These are phyloP conservation scores for Aspergillus jensenii DNA, from an alignment of 2,329 filamentous ascomycete genomes.

Conservation along the genomic window DNA sequence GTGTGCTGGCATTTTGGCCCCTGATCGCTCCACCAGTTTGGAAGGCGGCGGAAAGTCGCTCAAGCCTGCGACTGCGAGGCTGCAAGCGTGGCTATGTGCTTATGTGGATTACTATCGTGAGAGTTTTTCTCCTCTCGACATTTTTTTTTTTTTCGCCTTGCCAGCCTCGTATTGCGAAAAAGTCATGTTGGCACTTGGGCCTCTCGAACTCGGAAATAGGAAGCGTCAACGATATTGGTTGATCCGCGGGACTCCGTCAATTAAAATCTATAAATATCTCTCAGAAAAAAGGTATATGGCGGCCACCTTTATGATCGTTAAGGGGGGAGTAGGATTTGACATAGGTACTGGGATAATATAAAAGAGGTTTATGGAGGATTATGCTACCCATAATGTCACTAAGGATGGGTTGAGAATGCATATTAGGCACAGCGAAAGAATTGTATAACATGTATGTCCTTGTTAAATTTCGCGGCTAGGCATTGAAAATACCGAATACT, in stretches of 20 bases:
- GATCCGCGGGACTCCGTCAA: background rate
- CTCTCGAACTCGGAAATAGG: background rate
- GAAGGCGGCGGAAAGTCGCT: background rate
- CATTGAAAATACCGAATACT: background rate
- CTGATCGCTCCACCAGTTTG: slow-evolving; percentile 6
- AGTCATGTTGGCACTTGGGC: background rate
- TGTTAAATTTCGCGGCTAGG: background rate
- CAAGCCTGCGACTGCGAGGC: background rate
- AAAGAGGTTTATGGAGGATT: background rate
- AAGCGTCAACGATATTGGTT: background rate
- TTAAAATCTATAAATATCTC: slow-evolving; percentile 6
- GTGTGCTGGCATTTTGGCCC: background rate
- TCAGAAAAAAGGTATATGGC: background rate
- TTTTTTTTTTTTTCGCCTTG: background rate
- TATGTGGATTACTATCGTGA: background rate
- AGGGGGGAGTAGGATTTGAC: too few relatives aligned
- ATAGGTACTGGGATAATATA: background rate
- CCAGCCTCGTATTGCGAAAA: slow-evolving; percentile 3
- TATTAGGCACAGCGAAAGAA: background rate
- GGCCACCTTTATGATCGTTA: background rate
- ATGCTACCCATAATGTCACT: background rate
- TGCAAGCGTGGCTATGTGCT: background rate
- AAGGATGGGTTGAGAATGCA: background rate
- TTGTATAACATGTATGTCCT: background rate
- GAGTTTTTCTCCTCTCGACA: background rate